Conservation (phyloP, 805 yeast genomes). For the Barnettozyma sucrosica region DNA sequence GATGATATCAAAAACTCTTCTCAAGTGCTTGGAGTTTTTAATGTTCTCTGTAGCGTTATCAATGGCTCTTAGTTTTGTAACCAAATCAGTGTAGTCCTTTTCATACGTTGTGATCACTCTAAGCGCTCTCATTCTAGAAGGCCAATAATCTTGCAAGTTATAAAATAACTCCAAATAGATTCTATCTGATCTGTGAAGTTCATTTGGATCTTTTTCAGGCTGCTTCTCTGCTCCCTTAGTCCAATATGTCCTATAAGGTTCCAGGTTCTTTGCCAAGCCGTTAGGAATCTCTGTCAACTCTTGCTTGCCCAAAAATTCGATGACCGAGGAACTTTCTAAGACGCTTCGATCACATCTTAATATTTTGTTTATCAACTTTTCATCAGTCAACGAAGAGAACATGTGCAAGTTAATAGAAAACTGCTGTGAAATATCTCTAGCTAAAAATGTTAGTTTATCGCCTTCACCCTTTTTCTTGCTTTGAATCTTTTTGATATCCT, state of each 20-base stretch:
- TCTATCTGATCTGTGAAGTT: slow-evolving; percentile 82
- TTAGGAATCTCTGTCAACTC: slow-evolving; percentile 72
- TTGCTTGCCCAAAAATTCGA: slow-evolving; percentile 79
- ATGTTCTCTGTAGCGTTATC: slow-evolving; percentile 71
- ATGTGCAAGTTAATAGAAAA: slow-evolving; percentile 90
- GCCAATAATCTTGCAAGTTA: slow-evolving; percentile 87
- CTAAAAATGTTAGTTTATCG: slow-evolving; percentile 49
- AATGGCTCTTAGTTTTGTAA: slow-evolving; percentile 56
- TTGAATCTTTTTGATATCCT: slow-evolving; percentile 47
- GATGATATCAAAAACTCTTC: slow-evolving; percentile 74
- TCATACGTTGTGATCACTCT: slow-evolving; percentile 64
- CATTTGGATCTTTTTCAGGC: slow-evolving; percentile 65
- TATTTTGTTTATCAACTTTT: slow-evolving; percentile 62
- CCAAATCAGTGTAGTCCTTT: slow-evolving; percentile 70
- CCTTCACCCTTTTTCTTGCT: slow-evolving; percentile 30
- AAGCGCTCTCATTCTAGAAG: slow-evolving; percentile 81
- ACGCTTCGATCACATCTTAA: slow-evolving; percentile 72
- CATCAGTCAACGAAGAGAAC: slow-evolving; percentile 56
- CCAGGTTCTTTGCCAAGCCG: slow-evolving; percentile 61
- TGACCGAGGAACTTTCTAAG: slow-evolving; percentile 59
- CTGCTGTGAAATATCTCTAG: slow-evolving; percentile 87
- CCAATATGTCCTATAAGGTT: slow-evolving; percentile 73
- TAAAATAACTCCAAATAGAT: slow-evolving; percentile 76
- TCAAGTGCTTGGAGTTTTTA: slow-evolving; percentile 59
- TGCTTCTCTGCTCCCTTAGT: slow-evolving; percentile 30